Conservation (phyloP, 2,329 filamentous ascomycete species). For the Colletotrichum eremochloae region DNA sequence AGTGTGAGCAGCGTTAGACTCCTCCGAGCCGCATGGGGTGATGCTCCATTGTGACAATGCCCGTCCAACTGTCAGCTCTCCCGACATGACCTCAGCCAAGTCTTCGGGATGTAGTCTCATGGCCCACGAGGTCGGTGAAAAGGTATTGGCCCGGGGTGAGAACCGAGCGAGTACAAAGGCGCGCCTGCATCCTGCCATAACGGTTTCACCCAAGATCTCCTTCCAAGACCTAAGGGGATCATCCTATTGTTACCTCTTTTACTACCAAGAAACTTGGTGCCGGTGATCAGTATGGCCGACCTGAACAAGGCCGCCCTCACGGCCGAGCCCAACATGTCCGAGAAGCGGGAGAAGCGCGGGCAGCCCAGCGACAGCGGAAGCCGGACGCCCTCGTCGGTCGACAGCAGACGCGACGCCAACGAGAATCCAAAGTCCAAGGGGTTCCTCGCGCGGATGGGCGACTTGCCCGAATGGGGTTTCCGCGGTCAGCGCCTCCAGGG, state of each 20-base stretch:
- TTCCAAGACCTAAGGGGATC: neutral
- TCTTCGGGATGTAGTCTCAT: slow-evolving; percentile 6
- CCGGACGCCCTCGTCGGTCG: slow-evolving; percentile 18
- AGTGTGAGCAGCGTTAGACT: slow-evolving; percentile 14
- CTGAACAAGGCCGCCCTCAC: slow-evolving; percentile 7
- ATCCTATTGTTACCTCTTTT: neutral
- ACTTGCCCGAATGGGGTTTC: slow-evolving; percentile 46
- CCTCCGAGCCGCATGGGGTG: slow-evolving; percentile 14
- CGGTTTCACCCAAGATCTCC: neutral
- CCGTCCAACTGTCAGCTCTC: neutral
- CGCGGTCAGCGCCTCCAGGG: slow-evolving; percentile 45
- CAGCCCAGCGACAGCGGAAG: slow-evolving; percentile 25
- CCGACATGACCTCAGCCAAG: slow-evolving; percentile 41
- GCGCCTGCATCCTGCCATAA: slow-evolving; percentile 6
- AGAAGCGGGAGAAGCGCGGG: slow-evolving; percentile 37
- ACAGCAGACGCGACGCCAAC: slow-evolving; percentile 27
- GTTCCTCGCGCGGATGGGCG: slow-evolving; percentile 43
- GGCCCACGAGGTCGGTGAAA: slow-evolving; percentile 22
- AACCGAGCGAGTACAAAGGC: slow-evolving; percentile 37
- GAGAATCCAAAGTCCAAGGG: slow-evolving; percentile 21
- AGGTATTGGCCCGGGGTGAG: neutral
- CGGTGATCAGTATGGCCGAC: slow-evolving; percentile 12
- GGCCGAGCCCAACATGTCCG: slow-evolving; percentile 22
- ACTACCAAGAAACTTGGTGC: neutral
- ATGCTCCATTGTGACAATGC: slow-evolving; percentile 1